Evolutionary conservation across 106 monocot genomes (phyloP), one percentile per base, ranked within the genome.

Genomic region (Acorus calamus): DNA sequence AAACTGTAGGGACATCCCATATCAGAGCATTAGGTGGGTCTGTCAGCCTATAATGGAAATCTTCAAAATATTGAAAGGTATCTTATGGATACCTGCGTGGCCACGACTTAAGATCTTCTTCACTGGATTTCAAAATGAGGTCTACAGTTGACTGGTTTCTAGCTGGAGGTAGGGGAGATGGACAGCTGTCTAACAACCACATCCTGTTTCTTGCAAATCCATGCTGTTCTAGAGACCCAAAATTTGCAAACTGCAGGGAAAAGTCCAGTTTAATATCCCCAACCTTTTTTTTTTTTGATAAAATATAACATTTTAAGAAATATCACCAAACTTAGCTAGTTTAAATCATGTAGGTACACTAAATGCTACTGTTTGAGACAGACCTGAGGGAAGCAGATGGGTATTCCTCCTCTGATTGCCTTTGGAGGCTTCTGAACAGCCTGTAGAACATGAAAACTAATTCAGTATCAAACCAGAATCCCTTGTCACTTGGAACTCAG

Each of bases 341-440:
- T 28, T 28, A 28, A 28, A 28, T 28, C 28, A 28, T 28, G 28
- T 28, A 28, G 28, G 28, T 28, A 28, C 28, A 28, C 28, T 28
- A 28, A 28, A 28, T 28, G 28, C 28, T 28, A 28, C 28, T 28
- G 28, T 28, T 28, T 28, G 28, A 28, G 28, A 28, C 28, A 28
- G 68, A 86, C 86, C 82, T 86, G 82, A 53, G 81, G 82, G 64
- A 86, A 86, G 66, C 73, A 82, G 55, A 86, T 74, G 43, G 79
- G 70, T 59, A 86, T 76, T 49, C 86, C 86, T 44, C 85, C 80
- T 44, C 79, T 67, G 43, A 79, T 54, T 4, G 76, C 28, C 11
- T 73, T 79, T 41, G 78, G 76, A 53, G 79, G 70, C 69, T 82
- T 86, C 42, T 61, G 7, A 64, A 56, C 6, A 58, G 81, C 70